Conservation (phyloP, 352 stramenopile species). For the Blastocystis sp. region DNA sequence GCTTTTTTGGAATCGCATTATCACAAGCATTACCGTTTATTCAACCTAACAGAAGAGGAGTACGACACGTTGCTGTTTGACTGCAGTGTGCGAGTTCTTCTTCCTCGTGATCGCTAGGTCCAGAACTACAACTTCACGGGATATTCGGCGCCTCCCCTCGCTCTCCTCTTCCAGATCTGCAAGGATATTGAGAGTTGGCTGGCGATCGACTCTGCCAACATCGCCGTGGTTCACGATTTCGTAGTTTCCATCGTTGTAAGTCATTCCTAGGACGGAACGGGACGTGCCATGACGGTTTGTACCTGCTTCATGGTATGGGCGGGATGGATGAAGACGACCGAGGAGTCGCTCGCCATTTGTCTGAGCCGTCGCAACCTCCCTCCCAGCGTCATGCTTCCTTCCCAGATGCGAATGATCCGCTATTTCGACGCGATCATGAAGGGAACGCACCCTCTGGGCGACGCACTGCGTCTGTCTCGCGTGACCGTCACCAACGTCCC, state of each 20-base stretch:
- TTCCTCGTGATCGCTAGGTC: not conserved
- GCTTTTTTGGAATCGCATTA: not conserved
- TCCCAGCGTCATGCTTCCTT: slow-evolving; percentile 5
- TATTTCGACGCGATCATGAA: slow-evolving; percentile 26
- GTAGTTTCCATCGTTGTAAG: not conserved
- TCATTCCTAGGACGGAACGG: slow-evolving; percentile 4
- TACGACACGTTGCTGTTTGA: slow-evolving; percentile 18
- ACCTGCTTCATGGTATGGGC: slow-evolving; percentile 17
- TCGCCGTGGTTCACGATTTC: slow-evolving; percentile 13
- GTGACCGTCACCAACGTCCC: not conserved
- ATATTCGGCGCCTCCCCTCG: not conserved
- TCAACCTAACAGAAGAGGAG: slow-evolving; percentile 26
- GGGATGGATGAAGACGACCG: not conserved
- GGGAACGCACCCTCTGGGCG: not conserved
- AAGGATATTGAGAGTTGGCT: slow-evolving; percentile 26
- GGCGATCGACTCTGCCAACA: not conserved
- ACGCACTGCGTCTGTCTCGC: not conserved
- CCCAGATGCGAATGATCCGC: slow-evolving; percentile 18
- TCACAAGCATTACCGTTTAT: slow-evolving; percentile 10
- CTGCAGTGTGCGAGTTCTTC: not conserved
- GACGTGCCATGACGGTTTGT: not conserved
- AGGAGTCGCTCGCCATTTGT: not conserved
- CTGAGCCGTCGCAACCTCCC: not conserved
- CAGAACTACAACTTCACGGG: slow-evolving; percentile 35
- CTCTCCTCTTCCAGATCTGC: slow-evolving; percentile 14